Base-by-base conservation (phyloP, 176 grass and related monocot genomes). In the Eleusine indica region DNA sequence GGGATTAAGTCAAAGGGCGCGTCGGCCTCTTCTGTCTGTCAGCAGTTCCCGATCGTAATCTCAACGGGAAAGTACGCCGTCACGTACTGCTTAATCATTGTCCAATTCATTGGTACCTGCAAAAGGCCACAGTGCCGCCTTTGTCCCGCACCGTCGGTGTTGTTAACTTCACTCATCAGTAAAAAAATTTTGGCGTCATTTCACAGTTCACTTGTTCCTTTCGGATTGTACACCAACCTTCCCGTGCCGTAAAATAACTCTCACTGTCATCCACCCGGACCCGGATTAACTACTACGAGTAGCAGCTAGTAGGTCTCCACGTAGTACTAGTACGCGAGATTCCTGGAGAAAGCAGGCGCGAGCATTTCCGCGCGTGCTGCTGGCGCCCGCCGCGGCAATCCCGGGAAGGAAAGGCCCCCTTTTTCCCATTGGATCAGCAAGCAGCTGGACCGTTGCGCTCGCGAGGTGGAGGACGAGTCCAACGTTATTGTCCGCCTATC, bases 311-410 rank as follows among this genome's bases (percentile, higher is more conserved):
- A 51, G 48, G 13, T 16, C 21, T 60, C 1, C 54, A 25, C 25
- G 25, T 25, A 25, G 25, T 25, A 25, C 25, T 25, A 39, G 52
- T 18, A 57, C 73, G 52, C 73, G 60, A 76, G 74, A 76, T 76
- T n/a, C 48, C 18, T 0, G 17, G 9, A 52, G 25, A 58, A 71
- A 70, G 21, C 16, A 16, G 22, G 28, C 5, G 28, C 7, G 3
- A 37, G 2, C 17, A 10, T 15, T 42, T 3, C 9, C 72, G 73
- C 73, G 86, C 80, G 57, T 73, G 80, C 68, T 83, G 67, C 52
- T 72, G 74, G 44, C 74, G 10, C 56, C 58, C 46, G 39, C 57
- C 74, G 46, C 68, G 75, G 82, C 86, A 88, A 67, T 68, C 53
- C 47, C 75, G 58, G 64, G 28, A 52, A 17, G 47, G 77, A 88